Base-by-base conservation (phyloP, 345 rosid genomes). In the Turritis glabra region DNA sequence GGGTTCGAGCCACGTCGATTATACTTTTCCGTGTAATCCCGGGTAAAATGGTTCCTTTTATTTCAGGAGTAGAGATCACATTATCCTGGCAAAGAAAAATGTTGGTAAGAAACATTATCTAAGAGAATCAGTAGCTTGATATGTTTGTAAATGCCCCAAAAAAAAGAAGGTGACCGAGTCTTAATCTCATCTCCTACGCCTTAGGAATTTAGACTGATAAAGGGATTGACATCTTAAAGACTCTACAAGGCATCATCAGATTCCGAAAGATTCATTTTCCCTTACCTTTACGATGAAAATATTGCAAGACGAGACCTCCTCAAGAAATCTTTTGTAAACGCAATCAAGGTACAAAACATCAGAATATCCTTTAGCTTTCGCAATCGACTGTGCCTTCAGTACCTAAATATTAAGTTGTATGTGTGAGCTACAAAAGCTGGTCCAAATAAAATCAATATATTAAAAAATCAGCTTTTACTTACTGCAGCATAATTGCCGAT, bases 401-500 rank as follows among this genome's bases (percentile, higher is more conserved):
- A 77, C 77, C 77, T 72, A 65, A 8, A 30, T 12, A 12, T 57
- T 27, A 44, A 37, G 29, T 29, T 54, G 35, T 8, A 35, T 3
- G 37, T 19, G 41, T 71, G 29, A 71, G 35, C 17, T n/a, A 35
- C 21, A 27, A 1, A 64, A 48, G 27, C 57, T 2, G 3, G 7
- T 54, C 59, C 65, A 63, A 1, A 48, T 61, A 65, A 25, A 0
- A 29, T 32, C 65, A 5, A 53, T 25, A 21, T 46, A 8, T 27
- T 17, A 66, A 26, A 9, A 50, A n/a, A 23, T 38, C 19, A 56
- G 65, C 4, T 37, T 27, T 22, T 38, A 69, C 85, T 78, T 83
- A 94, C 98, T 47, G 95, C 93, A 73, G 95, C 97, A 76, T 91
- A 94, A 52, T 94, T 94, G 59, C 98, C 98, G 5, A 94, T 94